phyloP scores from a whole-genome alignment of 2,329 filamentous ascomycete genomes.

The Aspergillus melleus region DNA sequence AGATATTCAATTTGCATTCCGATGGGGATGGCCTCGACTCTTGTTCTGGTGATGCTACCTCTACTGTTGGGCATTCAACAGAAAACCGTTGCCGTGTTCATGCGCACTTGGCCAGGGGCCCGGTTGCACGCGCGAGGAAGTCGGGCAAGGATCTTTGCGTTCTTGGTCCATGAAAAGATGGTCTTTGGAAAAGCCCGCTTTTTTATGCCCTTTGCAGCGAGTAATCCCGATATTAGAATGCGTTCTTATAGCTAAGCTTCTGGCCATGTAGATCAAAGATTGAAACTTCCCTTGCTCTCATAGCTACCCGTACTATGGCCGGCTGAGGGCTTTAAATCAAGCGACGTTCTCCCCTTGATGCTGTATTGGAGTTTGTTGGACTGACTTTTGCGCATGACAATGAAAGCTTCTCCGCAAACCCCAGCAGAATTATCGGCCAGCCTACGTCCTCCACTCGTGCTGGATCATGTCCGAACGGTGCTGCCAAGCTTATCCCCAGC shows the following conservation, averaged over 20 bases:
- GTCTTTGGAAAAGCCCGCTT: not conserved
- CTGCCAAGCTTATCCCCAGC: not conserved
- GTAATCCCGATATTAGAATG: not conserved
- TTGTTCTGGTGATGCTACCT: too few species aligned
- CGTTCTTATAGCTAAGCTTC: not conserved
- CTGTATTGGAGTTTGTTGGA: not conserved
- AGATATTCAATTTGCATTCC: not conserved
- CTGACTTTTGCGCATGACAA: not conserved
- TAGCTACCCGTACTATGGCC: not conserved
- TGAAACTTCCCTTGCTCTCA: not conserved
- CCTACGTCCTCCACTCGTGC: not conserved
- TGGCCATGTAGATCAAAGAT: not conserved
- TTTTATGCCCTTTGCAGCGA: not conserved
- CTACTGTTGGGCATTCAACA: not conserved
- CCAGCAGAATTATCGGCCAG: not conserved
- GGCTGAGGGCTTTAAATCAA: not conserved
- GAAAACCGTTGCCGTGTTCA: not conserved
- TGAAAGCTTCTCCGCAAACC: not conserved
- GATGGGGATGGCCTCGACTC: not conserved
- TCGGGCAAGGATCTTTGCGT: not conserved
- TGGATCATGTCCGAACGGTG: not conserved
- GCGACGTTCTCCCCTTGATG: not conserved
- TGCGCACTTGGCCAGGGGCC: not conserved
- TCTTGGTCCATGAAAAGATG: too few species aligned
- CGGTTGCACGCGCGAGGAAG: not conserved